phyloP scores from a whole-genome alignment of 768 basidiomycete species.

The Mycena capillaripes region DNA sequence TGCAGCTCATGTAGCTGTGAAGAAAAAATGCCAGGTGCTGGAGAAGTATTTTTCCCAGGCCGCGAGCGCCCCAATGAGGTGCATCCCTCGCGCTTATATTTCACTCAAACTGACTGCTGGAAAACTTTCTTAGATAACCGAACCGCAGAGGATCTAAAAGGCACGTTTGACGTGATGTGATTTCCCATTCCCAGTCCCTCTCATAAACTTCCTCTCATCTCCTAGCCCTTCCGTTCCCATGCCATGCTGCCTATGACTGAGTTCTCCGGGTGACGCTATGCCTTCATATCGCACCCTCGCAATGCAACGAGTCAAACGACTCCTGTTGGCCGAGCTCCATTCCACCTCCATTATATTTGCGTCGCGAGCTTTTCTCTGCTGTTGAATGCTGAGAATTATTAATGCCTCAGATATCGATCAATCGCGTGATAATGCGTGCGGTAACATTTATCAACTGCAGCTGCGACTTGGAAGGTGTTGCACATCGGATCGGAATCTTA shows the following conservation, averaged over 20 bases:
- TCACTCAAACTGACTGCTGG: neutral
- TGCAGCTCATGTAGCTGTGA: neutral
- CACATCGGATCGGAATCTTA: no score
- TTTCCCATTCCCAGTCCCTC: neutral
- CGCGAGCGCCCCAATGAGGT: no score
- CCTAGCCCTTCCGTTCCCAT: neutral
- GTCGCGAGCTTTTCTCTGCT: no score
- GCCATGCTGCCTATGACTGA: neutral
- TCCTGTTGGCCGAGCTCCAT: constrained; percentile 1
- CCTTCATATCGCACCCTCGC: neutral
- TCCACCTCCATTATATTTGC: neutral
- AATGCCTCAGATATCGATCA: no score
- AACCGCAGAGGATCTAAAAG: neutral
- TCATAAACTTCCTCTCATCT: neutral
- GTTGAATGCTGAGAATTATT: neutral
- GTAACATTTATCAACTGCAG: no score
- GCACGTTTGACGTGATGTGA: neutral
- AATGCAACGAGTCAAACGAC: neutral
- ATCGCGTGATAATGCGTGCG: no score
- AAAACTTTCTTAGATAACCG: neutral
- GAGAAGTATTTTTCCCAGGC: no score
- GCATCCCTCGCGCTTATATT: no score
- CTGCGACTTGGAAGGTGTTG: no score
- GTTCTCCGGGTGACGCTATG: neutral
- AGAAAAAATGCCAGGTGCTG: neutral